A percentile compares a stretch with the other conserved stretches of the same genome.
Evolutionary conservation across 2,329 filamentous ascomycete genomes (phyloP).

Genomic region (Fusarium longipes): DNA sequence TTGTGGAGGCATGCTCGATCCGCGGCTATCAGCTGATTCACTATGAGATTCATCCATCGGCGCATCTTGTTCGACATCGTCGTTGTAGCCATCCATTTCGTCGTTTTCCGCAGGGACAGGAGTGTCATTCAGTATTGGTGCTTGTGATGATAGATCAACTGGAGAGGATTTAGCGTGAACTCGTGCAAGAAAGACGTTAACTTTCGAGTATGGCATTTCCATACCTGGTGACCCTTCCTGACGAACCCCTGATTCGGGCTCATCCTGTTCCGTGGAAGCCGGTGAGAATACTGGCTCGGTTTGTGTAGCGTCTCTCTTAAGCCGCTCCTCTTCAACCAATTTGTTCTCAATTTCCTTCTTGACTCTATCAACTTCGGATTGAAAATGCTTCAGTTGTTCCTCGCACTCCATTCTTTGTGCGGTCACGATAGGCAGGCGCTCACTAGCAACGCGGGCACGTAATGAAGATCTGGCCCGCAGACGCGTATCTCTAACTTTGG

Average conservation of each 20-base stretch:
- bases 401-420: slow-evolving; percentile 52
- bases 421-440: slow-evolving; percentile 53
- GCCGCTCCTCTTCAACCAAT: slow-evolving; percentile 49
- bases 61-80: slow-evolving; percentile 18
- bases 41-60: slow-evolving; percentile 18
- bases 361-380: slow-evolving; percentile 60
- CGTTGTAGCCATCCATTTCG: not conserved
- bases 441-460: slow-evolving; percentile 51
- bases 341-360: slow-evolving; percentile 61
- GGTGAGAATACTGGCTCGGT: slow-evolving; percentile 20
- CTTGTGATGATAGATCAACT: slow-evolving; percentile 19
- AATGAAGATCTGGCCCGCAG: slow-evolving; percentile 34
- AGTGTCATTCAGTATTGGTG: not conserved
- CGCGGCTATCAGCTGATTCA: not conserved
- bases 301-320: slow-evolving; percentile 47
- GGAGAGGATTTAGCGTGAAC: slow-evolving; percentile 24
- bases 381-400: slow-evolving; percentile 59
- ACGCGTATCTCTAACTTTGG: slow-evolving; percentile 29
- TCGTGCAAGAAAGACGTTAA: not conserved
- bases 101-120: not conserved
- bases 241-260: slow-evolving; percentile 13
- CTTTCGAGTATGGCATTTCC: not conserved
- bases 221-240: slow-evolving; percentile 24
- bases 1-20: not conserved
- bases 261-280: slow-evolving; percentile 2